Conservation (phyloP, 1,139 yeast species). For the Petasospora fabianii region DNA sequence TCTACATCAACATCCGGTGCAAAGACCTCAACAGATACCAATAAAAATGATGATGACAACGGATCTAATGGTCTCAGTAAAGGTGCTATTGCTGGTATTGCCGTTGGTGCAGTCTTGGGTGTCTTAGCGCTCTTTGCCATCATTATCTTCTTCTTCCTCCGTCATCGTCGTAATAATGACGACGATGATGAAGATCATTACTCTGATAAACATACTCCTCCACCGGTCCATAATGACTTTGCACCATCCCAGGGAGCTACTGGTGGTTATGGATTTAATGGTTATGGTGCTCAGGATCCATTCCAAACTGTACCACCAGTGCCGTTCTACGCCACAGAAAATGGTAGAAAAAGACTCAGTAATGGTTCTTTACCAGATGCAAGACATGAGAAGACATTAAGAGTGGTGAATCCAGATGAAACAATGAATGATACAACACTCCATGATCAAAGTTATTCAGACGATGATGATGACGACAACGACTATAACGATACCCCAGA, state of each 20-base stretch:
- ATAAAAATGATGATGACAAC: background rate
- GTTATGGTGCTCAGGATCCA: constrained; percentile 9
- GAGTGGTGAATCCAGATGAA: constrained; percentile 27
- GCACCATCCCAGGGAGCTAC: constrained; percentile 1
- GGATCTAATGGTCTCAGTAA: constrained; percentile 34
- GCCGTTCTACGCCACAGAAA: constrained; percentile 26
- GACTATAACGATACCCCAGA: no score
- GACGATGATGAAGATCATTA: constrained; percentile 24
- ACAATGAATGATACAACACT: constrained; percentile 20
- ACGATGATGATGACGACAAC: constrained; percentile 12
- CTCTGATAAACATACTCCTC: constrained; percentile 20
- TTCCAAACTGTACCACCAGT: constrained; percentile 18
- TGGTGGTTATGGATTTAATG: constrained; percentile 6
- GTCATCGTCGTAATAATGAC: constrained; percentile 29
- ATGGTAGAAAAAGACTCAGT: constrained; percentile 46
- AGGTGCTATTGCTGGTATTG: constrained; percentile 76
- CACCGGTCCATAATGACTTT: constrained; percentile 24
- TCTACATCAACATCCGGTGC: constrained; percentile 11
- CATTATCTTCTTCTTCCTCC: constrained; percentile 40
- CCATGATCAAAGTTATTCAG: constrained; percentile 14
- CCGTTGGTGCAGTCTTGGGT: constrained; percentile 60
- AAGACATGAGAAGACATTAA: constrained; percentile 29
- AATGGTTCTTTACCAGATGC: constrained; percentile 71
- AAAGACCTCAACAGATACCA: constrained; percentile 11
- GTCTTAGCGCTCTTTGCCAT: constrained; percentile 35